Evolutionary conservation across 1,284 basidiomycete genomes (phyloP).

Genomic region (Sparassis latifolia): DNA sequence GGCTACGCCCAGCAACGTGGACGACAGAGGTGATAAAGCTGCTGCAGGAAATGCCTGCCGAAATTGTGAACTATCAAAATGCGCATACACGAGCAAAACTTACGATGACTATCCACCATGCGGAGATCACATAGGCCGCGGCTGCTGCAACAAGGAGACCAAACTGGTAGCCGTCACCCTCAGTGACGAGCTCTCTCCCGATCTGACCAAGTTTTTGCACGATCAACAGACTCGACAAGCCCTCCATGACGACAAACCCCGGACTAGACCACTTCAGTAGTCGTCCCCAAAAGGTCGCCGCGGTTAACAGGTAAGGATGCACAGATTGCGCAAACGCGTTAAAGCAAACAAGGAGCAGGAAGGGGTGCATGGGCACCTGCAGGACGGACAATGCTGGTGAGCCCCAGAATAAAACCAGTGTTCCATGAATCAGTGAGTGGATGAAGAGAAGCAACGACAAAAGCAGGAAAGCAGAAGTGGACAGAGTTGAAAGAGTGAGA

Average conservation of each 20-base stretch:
- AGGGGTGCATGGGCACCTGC: slow-evolving; percentile 76
- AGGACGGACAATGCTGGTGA: slow-evolving; percentile 63
- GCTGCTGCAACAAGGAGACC: slow-evolving; percentile 67
- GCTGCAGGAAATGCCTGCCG: slow-evolving; percentile 68
- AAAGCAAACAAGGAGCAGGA: slow-evolving; percentile 75
- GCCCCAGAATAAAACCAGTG: slow-evolving; percentile 59
- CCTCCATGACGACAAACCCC: slow-evolving; percentile 76
- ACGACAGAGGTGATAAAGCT: slow-evolving; percentile 77
- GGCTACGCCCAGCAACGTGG: slow-evolving; percentile 77
- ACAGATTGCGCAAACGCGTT: slow-evolving; percentile 65
- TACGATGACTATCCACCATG: slow-evolving; percentile 76
- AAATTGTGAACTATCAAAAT: slow-evolving; percentile 12
- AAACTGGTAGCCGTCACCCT: slow-evolving; percentile 71
- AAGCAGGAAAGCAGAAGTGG: slow-evolving; percentile 72
- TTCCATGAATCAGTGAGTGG: slow-evolving; percentile 72
- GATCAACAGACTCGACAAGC: slow-evolving; percentile 75
- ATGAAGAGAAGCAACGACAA: slow-evolving; percentile 73
- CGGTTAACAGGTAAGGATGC: slow-evolving; percentile 49
- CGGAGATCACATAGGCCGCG: slow-evolving; percentile 67
- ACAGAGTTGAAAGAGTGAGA: slow-evolving; percentile 73
- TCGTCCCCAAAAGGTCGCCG: slow-evolving; percentile 67
- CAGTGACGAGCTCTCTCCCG: slow-evolving; percentile 61
- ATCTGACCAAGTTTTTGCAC: slow-evolving; percentile 75
- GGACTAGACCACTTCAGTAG: slow-evolving; percentile 68
- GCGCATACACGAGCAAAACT: slow-evolving; percentile 24